Base-by-base conservation (phyloP, 257 asterid species). In the Paulownia fortunei region DNA sequence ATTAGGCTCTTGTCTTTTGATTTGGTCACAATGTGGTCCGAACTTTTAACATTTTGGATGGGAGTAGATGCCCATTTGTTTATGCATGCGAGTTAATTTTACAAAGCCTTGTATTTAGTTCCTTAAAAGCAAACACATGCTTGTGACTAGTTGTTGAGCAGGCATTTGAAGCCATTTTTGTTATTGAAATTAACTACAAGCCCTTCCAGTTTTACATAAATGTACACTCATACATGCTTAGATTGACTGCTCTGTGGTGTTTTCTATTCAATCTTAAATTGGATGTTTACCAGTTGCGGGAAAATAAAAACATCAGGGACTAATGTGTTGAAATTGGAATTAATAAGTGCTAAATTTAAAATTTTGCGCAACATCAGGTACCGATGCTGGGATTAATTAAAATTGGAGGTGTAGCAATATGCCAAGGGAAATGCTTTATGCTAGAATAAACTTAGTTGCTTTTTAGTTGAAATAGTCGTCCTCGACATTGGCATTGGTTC, bases 31-130 rank as follows among this genome's bases (percentile, higher is more conserved):
- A 18, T 46, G 37, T 69, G 18, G 47, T 19, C 37, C 6, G 39
- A n/a, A 42, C 58, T 61, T 3, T 12, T 46, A 11, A 64, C 30
- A 23, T 16, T 51, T 32, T 64, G 34, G 54, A 42, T 12, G 24
- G 36, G 63, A 16, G 26, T 56, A 49, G 27, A 42, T 71, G 67
- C 34, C 56, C n/a, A n/a, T n/a, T n/a, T 55, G 21, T 34, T 73
- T 58, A 44, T 11, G 72, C 24, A 32, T 30, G 44, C n/a, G 6
- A 59, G 26, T 78, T 61, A 16, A 16, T 56, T 5, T 3, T 26
- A 37, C 65, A 64, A 62, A 39, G 21, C 47, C 41, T 51, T 74
- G 67, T 42, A 56, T 58, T 66, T 36, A 27, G 34, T 67, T 74
- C 30, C 39, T 58, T 34, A 32, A 62, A 62, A 30, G 46, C 1